These are phyloP conservation scores for Malus sylvestris DNA, from an alignment of 306 rosid species.

Conservation along the genomic window DNA sequence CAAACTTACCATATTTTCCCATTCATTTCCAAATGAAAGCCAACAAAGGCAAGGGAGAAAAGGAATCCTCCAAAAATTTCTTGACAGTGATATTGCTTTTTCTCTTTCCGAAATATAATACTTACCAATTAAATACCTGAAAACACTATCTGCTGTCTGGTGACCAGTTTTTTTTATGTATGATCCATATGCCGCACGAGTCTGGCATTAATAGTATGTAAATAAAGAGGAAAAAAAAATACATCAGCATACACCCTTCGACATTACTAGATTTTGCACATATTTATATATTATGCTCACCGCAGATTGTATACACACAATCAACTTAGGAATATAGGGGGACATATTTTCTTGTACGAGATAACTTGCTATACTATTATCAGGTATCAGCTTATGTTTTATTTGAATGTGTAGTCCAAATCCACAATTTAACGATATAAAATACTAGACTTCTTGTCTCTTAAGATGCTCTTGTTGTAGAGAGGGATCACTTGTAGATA, in stretches of 20 bases:
- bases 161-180: background rate
- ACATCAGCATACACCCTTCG: slow-evolving; percentile 30
- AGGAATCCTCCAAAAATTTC: slow-evolving; percentile 48
- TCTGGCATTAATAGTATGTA: slow-evolving; percentile 7
- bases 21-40: slow-evolving; percentile 44
- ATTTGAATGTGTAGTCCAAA: background rate
- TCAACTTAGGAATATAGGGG: background rate
- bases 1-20: slow-evolving; percentile 31
- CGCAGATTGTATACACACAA: background rate
- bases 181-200: slow-evolving; percentile 22
- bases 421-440: background rate
- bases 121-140: background rate
- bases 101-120: background rate
- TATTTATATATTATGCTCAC: background rate
- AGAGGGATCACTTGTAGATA: background rate
- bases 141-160: background rate
- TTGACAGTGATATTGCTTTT: slow-evolving; percentile 33
- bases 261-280: slow-evolving; percentile 14
- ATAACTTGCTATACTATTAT: background rate
- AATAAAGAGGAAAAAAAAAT: background rate
- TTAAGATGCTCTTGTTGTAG: background rate
- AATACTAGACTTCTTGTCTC: background rate
- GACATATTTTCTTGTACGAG: background rate
- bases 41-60: slow-evolving; percentile 31
- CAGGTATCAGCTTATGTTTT: background rate